phyloP scores from a whole-genome alignment of 805 yeast genomes.

The Starmerella khaoyaiensis region DNA sequence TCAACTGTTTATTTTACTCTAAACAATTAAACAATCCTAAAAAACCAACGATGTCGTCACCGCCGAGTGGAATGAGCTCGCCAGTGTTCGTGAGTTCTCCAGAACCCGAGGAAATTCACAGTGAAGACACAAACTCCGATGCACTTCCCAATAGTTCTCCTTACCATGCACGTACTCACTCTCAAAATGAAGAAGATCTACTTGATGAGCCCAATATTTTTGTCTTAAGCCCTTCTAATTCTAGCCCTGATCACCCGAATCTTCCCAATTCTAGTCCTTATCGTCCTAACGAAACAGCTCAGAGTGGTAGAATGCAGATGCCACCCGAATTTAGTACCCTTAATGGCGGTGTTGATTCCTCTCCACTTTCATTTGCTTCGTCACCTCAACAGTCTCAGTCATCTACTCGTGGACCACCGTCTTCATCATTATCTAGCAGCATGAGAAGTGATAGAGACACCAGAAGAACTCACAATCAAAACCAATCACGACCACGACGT shows the following conservation, averaged over 20 bases:
- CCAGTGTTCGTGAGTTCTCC: conserved; percentile 15
- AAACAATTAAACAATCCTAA: background rate
- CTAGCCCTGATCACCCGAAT: too few species aligned
- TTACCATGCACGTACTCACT: background rate
- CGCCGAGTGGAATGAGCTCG: conserved; percentile 17
- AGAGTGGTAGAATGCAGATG: too few species aligned
- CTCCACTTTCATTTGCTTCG: conserved; percentile 19
- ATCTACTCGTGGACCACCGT: conserved; percentile 4
- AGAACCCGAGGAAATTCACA: too few species aligned
- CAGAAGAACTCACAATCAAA: conserved; percentile 6
- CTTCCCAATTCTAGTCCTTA: too few species aligned
- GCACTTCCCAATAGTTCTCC: too few species aligned
- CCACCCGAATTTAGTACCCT: too few species aligned
- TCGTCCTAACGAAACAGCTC: too few species aligned
- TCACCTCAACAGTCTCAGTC: conserved; percentile 12
- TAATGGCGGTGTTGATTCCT: conserved; percentile 14
- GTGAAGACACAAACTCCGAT: too few species aligned
- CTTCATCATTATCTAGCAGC: conserved; percentile 11
- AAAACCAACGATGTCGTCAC: conserved; percentile 7
- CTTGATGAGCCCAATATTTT: conserved; percentile 11
- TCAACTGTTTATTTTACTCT: conserved; percentile 1
- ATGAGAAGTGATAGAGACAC: conserved; percentile 18
- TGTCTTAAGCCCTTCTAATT: conserved; percentile 14
- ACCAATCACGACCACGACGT: conserved; percentile 9
- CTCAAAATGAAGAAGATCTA: background rate